Percentiles rank a stretch among this genome's conserved stretches.
These are phyloP conservation scores for Brassica juncea DNA, from an alignment of 345 rosid species.

Conservation along the genomic window DNA sequence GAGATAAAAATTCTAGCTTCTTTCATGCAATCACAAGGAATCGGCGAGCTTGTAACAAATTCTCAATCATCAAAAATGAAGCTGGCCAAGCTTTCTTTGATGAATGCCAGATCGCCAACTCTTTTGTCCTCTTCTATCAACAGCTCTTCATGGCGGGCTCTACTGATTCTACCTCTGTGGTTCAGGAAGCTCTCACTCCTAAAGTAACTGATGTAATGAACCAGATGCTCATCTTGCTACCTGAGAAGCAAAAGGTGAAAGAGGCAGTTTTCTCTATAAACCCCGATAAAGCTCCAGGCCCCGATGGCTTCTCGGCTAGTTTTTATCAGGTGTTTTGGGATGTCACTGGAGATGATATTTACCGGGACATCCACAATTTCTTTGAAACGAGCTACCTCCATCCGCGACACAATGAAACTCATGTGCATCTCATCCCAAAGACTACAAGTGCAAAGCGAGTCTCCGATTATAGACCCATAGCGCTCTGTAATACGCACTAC, in stretches of 20 bases:
- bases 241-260: not conserved
- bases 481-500: not conserved
- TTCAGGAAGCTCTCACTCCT: not conserved
- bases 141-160: not conserved
- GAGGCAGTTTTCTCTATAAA: not conserved
- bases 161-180: not conserved
- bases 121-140: not conserved
- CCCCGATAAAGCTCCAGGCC: not conserved
- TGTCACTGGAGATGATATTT: not conserved
- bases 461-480: not conserved
- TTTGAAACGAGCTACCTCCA: not conserved
- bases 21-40: no score
- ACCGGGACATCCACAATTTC: not conserved
- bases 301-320: not conserved
- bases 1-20: no score
- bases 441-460: not conserved
- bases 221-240: not conserved
- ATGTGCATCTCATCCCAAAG: not conserved
- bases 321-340: not conserved
- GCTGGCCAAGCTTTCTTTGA: not conserved
- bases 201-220: not conserved
- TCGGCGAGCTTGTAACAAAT: no score
- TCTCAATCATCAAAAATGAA: not conserved
- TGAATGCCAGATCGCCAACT: not conserved
- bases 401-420: not conserved